phyloP scores from a whole-genome alignment of 768 basidiomycete genomes.

The Tricholoma furcatifolium region DNA sequence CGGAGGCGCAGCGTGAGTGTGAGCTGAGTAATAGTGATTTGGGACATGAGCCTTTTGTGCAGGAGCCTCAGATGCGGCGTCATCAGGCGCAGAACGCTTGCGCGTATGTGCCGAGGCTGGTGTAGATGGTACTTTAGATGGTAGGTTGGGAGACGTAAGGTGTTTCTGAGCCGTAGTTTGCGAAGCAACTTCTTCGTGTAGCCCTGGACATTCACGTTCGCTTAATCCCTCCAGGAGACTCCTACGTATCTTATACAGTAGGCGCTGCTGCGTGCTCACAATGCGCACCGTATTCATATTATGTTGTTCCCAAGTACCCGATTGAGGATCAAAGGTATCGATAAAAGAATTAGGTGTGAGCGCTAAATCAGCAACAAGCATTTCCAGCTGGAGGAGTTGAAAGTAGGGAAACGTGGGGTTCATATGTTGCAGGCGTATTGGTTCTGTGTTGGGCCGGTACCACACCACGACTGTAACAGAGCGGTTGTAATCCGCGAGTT shows the following conservation, averaged over 20 bases:
- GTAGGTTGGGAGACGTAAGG: constrained; percentile 1
- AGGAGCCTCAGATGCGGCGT: constrained; percentile 3
- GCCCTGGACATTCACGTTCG: constrained; percentile 56
- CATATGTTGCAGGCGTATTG: constrained; percentile 55
- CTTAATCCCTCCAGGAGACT: constrained; percentile 55
- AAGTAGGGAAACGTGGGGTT: constrained; percentile 67
- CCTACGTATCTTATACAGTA: constrained; percentile 61
- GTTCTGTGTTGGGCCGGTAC: constrained; percentile 63
- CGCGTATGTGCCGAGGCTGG: constrained; percentile 1
- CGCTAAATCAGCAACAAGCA: constrained; percentile 54
- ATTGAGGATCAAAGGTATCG: constrained; percentile 54
- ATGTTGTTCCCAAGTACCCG: constrained; percentile 70
- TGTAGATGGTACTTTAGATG: neutral
- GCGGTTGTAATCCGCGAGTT: constrained; percentile 44
- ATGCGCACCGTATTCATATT: constrained; percentile 55
- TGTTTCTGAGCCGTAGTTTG: constrained; percentile 28
- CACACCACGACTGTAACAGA: constrained; percentile 68
- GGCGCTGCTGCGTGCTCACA: constrained; percentile 57
- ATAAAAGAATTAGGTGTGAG: constrained; percentile 52
- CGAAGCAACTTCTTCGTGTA: constrained; percentile 53
- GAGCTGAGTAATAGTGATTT: constrained; percentile 31
- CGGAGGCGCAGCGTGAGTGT: constrained; percentile 13
- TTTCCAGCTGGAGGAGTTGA: constrained; percentile 50
- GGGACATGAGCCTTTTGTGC: constrained; percentile 29
- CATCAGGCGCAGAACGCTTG: constrained; percentile 25